phyloP scores from a whole-genome alignment of 2,329 filamentous ascomycete genomes.

The Botryotinia narcissicola region DNA sequence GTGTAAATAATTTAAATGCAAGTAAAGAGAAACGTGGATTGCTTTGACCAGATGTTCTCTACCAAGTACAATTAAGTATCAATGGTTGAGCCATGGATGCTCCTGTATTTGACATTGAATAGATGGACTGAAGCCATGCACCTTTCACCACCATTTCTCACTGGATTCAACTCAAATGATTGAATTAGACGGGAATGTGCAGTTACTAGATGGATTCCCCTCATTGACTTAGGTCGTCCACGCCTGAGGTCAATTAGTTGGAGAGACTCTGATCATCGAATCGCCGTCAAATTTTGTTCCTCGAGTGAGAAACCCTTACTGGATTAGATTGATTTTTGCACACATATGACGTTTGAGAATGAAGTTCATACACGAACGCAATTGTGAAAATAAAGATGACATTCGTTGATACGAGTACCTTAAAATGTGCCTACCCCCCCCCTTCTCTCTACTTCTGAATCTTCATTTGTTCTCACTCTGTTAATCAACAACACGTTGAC shows the following conservation, averaged over 20 bases:
- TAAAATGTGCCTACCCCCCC: neutral
- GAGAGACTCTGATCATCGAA: neutral
- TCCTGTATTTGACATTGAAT: neutral
- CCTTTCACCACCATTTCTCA: neutral
- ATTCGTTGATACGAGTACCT: neutral
- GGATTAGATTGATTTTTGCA: neutral
- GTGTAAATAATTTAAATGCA: neutral
- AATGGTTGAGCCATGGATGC: neutral
- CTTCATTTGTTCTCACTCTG: neutral
- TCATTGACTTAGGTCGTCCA: neutral
- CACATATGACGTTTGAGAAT: rapidly evolving
- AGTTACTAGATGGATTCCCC: neutral
- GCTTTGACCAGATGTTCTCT: neutral
- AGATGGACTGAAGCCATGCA: neutral
- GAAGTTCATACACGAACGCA: neutral
- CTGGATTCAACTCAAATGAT: neutral
- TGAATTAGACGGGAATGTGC: neutral
- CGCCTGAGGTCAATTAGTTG: neutral
- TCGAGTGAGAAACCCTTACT: neutral
- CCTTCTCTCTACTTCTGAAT: neutral
- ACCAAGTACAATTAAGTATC: neutral
- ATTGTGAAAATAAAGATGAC: neutral
- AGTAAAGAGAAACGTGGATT: neutral
- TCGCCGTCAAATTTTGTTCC: neutral
- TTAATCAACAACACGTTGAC: neutral